Evolutionary conservation across 2,329 filamentous ascomycete genomes (phyloP).

Genomic region (Ceratocystis papillata): DNA sequence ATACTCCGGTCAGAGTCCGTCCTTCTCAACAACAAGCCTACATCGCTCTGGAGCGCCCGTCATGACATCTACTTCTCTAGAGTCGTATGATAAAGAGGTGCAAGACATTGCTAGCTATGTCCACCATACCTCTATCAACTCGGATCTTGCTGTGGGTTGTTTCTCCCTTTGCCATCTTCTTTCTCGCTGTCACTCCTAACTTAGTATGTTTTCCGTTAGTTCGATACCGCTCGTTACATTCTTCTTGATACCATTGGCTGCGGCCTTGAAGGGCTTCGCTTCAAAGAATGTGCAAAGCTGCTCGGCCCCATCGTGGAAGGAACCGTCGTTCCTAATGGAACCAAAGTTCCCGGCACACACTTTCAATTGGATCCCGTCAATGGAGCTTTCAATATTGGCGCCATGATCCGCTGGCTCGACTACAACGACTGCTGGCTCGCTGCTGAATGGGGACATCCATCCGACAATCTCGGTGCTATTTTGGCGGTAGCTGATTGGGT

Average conservation of each 20-base stretch:
- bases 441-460: conserved; percentile 97
- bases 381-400: conserved; percentile 96
- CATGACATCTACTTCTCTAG: conserved; percentile 36
- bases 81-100: conserved; percentile 82
- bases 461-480: conserved; percentile 95
- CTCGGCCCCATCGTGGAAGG: conserved; percentile 85
- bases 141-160: conserved; percentile 73
- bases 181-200: neutral
- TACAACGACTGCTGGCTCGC: conserved; percentile 99
- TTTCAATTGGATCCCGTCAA: conserved; percentile 94
- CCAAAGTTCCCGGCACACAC: conserved; percentile 79
- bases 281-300: conserved; percentile 92
- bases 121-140: conserved; percentile 81
- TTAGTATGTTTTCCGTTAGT: conserved; percentile 40
- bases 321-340: conserved; percentile 82
- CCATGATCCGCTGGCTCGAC: conserved; percentile 98
- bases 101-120: conserved; percentile 92
- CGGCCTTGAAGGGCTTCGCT: conserved; percentile 86
- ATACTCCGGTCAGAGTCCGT: conserved; percentile 27
- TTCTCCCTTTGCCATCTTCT: neutral
- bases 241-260: conserved; percentile 96
- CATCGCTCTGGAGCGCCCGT: conserved; percentile 36
- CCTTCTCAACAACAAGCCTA: conserved; percentile 36
- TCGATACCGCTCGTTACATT: conserved; percentile 91
- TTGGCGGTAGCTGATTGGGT: conserved; percentile 96